A percentile compares a stretch with the other conserved stretches of the same genome.
These are phyloP conservation scores for Lolium perenne DNA, from an alignment of 176 grass and related monocot genomes.

Conservation along the genomic window DNA sequence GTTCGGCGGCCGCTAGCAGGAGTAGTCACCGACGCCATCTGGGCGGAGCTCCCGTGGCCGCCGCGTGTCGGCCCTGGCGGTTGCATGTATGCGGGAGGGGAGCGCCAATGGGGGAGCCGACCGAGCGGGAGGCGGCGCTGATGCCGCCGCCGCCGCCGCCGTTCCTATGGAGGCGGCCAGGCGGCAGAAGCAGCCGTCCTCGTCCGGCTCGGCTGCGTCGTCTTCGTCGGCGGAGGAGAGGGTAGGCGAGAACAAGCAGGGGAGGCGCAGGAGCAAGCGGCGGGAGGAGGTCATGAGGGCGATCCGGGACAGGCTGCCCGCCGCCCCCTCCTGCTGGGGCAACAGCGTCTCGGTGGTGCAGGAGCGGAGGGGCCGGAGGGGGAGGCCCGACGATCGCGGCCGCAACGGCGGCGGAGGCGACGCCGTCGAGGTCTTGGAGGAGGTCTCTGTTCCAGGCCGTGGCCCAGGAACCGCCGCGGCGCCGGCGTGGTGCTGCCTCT, in stretches of 20 bases:
- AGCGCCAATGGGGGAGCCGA: constrained; percentile 36
- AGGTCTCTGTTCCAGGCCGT: too few relatives aligned
- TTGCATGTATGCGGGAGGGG: constrained; percentile 58
- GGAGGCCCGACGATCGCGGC: neutral
- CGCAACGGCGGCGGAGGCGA: neutral
- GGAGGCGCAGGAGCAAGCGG: constrained; percentile 34
- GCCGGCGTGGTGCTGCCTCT: constrained; percentile 57
- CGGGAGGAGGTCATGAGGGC: constrained; percentile 38
- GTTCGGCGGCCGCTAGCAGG: neutral
- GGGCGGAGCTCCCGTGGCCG: neutral
- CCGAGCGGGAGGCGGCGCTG: neutral
- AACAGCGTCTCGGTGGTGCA: constrained; percentile 34
- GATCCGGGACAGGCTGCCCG: constrained; percentile 44
- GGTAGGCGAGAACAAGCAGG: constrained; percentile 12
- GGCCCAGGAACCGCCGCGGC: neutral
- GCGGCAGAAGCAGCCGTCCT: constrained; percentile 19
- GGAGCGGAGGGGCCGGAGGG: constrained; percentile 37
- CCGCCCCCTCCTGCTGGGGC: constrained; percentile 47
- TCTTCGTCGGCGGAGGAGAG: constrained; percentile 36
- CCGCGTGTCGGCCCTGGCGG: constrained; percentile 26
- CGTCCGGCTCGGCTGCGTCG: constrained; percentile 11
- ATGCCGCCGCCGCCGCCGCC: neutral
- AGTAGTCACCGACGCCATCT: too few relatives aligned
- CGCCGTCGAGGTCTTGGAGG: neutral
- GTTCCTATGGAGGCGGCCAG: neutral